These are phyloP conservation scores for Candida krabiensis DNA, from an alignment of 805 yeast genomes.

Conservation along the genomic window DNA sequence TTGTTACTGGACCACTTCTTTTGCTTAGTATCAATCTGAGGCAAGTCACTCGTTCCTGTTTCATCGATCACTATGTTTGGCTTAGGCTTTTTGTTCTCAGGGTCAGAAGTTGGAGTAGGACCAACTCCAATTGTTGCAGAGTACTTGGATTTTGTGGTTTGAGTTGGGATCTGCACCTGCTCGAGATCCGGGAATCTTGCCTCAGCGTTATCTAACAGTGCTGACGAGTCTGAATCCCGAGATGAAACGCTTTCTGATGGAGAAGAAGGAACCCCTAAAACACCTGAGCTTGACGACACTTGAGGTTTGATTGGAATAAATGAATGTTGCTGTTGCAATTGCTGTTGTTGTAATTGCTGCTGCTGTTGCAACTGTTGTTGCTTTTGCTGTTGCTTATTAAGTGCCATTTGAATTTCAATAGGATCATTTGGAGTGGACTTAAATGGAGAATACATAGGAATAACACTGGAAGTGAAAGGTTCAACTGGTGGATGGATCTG, in stretches of 20 bases:
- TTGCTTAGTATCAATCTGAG: constrained; percentile 4
- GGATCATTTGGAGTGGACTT: constrained; percentile 45
- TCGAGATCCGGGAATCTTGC: constrained; percentile 43
- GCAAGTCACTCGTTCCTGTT: neutral
- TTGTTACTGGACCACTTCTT: constrained; percentile 25
- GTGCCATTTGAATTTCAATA: constrained; percentile 42
- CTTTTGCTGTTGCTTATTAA: constrained; percentile 29
- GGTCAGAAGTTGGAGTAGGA: neutral
- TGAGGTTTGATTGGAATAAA: constrained; percentile 16
- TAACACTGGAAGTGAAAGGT: constrained; percentile 30
- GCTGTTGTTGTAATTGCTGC: constrained; percentile 35
- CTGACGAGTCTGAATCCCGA: constrained; percentile 5
- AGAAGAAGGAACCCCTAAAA: constrained; percentile 21
- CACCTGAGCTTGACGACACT: constrained; percentile 9
- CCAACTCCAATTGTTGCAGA: neutral
- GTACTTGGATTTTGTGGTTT: constrained; percentile 5
- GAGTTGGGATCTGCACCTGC: constrained; percentile 2
- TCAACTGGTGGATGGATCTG: constrained; percentile 27
- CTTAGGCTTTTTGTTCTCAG: neutral
- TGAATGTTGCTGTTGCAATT: constrained; percentile 18
- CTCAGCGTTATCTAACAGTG: constrained; percentile 42
- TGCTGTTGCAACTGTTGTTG: constrained; percentile 37
- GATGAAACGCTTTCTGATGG: constrained; percentile 15
- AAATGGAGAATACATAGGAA: constrained; percentile 33
- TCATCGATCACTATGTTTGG: constrained; percentile 16